phyloP scores from a whole-genome alignment of 2,329 filamentous ascomycete genomes.

The Verticillium zaregamsianum region DNA sequence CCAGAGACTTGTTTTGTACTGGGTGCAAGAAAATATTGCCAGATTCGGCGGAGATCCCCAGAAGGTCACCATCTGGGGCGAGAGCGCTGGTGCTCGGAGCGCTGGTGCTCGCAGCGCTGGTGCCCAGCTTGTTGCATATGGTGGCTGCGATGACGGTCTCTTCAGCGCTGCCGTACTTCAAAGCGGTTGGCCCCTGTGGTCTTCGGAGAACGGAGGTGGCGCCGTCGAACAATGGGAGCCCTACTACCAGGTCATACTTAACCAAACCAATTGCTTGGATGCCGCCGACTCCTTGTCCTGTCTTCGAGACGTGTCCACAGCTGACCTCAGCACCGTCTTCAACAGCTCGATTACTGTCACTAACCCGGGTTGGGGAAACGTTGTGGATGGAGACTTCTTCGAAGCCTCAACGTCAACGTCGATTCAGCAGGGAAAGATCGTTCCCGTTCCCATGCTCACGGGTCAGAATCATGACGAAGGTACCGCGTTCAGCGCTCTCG shows the following conservation, averaged over 20 bases:
- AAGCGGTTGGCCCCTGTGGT: slow-evolving; percentile 33
- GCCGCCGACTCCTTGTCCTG: slow-evolving; percentile 18
- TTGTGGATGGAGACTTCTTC: slow-evolving; percentile 35
- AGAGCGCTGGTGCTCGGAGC: neutral
- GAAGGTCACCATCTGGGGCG: slow-evolving; percentile 14
- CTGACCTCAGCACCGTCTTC: slow-evolving; percentile 23
- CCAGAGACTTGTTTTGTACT: slow-evolving; percentile 29
- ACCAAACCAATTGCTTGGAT: neutral
- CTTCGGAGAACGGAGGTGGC: slow-evolving; percentile 26
- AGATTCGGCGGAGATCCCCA: slow-evolving; percentile 26
- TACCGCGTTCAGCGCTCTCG: neutral
- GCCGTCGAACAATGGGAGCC: slow-evolving; percentile 15
- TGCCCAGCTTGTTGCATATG: slow-evolving; percentile 44
- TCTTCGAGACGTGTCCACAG: slow-evolving; percentile 23
- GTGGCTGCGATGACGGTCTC: slow-evolving; percentile 46
- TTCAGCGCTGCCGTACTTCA: slow-evolving; percentile 49
- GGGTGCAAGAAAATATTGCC: slow-evolving; percentile 29
- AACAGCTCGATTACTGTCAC: slow-evolving; percentile 18
- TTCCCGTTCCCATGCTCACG: slow-evolving; percentile 27
- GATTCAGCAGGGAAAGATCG: slow-evolving; percentile 51
- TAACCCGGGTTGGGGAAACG: slow-evolving; percentile 8
- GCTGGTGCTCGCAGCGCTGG: no score
- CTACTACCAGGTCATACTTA: neutral
- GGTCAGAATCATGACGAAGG: slow-evolving; percentile 65
- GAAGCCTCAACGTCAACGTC: slow-evolving; percentile 41